phyloP scores from a whole-genome alignment of 1,139 yeast species.

The Candida tetrigidarum region DNA sequence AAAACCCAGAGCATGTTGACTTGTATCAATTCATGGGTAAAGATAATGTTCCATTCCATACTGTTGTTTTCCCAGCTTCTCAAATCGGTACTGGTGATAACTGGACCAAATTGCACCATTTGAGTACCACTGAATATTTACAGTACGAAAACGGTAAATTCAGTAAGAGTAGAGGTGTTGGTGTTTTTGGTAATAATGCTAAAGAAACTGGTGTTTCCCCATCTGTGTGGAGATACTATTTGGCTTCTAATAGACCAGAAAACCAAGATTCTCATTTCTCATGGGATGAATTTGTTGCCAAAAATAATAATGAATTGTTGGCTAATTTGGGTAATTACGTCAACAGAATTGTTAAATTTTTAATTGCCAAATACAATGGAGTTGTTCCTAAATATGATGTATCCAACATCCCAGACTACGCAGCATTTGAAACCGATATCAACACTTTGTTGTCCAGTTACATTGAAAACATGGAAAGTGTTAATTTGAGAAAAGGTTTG shows the following conservation, averaged over 20 bases:
- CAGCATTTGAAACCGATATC: conserved; percentile 57
- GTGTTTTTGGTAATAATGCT: conserved; percentile 98
- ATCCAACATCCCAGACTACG: conserved; percentile 52
- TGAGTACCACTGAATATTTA: conserved; percentile 93
- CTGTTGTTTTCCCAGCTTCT: conserved; percentile 95
- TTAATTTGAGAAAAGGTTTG: conserved; percentile 83
- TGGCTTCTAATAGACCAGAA: conserved; percentile 93
- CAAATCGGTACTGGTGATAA: conserved; percentile 84
- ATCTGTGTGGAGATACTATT: conserved; percentile 97
- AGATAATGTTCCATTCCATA: conserved; percentile 98
- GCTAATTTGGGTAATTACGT: conserved; percentile 98
- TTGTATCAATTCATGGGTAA: conserved; percentile 99
- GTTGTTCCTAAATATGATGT: conserved; percentile 72
- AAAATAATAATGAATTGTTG: conserved; percentile 89
- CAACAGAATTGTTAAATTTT: conserved; percentile 90
- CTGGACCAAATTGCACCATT: conserved; percentile 92
- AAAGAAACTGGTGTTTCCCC: conserved; percentile 89
- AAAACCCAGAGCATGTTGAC: conserved; percentile 79
- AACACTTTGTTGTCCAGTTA: conserved; percentile 64
- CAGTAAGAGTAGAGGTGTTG: conserved; percentile 94
- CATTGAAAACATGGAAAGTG: conserved; percentile 74
- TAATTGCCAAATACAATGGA: conserved; percentile 88
- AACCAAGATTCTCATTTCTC: conserved; percentile 95
- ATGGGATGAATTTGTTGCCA: conserved; percentile 94
- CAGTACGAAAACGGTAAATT: conserved; percentile 98